Percentiles rank a stretch among this genome's conserved stretches.
Evolutionary conservation across 371 early-diverging fungal species (phyloP).

Genomic region (Actinomortierella ambigua): DNA sequence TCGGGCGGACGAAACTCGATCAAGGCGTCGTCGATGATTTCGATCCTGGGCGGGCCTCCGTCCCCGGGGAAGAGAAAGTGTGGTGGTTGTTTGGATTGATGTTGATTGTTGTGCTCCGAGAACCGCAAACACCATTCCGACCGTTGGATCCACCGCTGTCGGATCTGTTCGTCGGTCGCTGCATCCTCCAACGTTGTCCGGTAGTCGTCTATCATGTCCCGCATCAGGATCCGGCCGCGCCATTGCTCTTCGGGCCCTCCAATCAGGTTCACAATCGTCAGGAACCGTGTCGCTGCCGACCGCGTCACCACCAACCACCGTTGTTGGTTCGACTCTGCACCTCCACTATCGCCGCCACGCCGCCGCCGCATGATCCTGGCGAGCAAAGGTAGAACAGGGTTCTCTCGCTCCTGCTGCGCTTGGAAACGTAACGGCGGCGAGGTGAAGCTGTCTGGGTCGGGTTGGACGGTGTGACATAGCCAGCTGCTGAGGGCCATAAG

Average conservation of each 20-base stretch:
- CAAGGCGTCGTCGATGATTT: constrained; percentile 28
- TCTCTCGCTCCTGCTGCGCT: constrained; percentile 33
- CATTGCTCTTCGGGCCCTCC: constrained; percentile 43
- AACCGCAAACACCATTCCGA: constrained; percentile 37
- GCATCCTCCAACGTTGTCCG: not conserved
- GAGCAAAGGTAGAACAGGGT: constrained; percentile 29
- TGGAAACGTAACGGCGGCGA: constrained; percentile 37
- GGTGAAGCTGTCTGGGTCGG: constrained; percentile 20
- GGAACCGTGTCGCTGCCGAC: constrained; percentile 26
- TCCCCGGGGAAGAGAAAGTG: constrained; percentile 21
- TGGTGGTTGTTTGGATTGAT: too few species aligned
- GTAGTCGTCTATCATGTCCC: constrained; percentile 14
- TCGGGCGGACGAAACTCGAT: too few species aligned
- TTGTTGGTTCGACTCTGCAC: too few species aligned
- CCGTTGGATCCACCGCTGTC: constrained; percentile 27
- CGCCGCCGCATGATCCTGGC: constrained; percentile 14
- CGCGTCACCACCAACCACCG: constrained; percentile 27
- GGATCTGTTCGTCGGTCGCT: constrained; percentile 14
- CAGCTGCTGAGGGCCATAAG: constrained; percentile 38
- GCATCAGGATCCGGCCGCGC: constrained; percentile 30
- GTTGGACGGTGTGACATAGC: constrained; percentile 30
- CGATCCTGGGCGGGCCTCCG: constrained; percentile 36
- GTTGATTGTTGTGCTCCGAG: too few species aligned
- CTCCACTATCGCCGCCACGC: too few species aligned
- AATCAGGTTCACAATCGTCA: constrained; percentile 23